Conservation (phyloP, 352 stramenopile species). For the Phytophthora cactorum region DNA sequence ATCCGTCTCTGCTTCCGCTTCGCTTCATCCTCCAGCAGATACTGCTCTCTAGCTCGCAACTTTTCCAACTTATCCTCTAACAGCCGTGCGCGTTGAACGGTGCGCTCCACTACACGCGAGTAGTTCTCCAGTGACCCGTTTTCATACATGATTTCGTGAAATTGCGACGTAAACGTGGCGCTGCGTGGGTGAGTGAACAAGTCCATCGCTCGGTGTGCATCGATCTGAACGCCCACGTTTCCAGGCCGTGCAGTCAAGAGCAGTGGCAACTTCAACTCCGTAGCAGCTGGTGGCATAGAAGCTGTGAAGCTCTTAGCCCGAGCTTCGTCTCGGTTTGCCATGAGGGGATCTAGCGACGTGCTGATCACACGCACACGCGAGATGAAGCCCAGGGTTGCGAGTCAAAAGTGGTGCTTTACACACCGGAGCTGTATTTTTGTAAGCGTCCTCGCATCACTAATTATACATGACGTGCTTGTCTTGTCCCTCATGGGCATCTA, state of each 20-base stretch:
- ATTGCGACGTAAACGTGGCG: slow-evolving; percentile 69
- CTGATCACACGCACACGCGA: background rate
- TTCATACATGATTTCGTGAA: slow-evolving; percentile 70
- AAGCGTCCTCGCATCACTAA: slow-evolving; percentile 31
- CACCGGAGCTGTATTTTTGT: slow-evolving; percentile 35
- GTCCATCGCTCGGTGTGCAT: slow-evolving; percentile 67
- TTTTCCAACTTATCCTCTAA: slow-evolving; percentile 57
- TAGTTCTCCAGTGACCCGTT: slow-evolving; percentile 79
- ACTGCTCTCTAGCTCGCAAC: slow-evolving; percentile 50
- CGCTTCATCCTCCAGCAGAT: slow-evolving; percentile 46
- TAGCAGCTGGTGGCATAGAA: slow-evolving; percentile 1
- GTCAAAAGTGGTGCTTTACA: slow-evolving; percentile 20
- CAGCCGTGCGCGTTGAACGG: slow-evolving; percentile 47
- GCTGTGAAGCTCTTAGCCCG: slow-evolving; percentile 20
- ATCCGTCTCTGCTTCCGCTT: slow-evolving; percentile 43
- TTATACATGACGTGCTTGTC: slow-evolving; percentile 37
- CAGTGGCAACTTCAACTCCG: slow-evolving; percentile 48
- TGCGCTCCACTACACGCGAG: slow-evolving; percentile 63
- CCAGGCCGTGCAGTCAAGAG: slow-evolving; percentile 60
- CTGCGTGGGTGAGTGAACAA: slow-evolving; percentile 65
- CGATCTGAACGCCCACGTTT: slow-evolving; percentile 83
- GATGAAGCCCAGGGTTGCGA: background rate
- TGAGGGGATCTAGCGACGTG: slow-evolving; percentile 4
- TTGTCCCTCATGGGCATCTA: slow-evolving; percentile 10
- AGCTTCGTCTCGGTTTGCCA: slow-evolving; percentile 29